Percentiles rank a stretch among this genome's conserved stretches.
phyloP scores from a whole-genome alignment of 2,329 filamentous ascomycete genomes.

The Xylaria sp. region DNA sequence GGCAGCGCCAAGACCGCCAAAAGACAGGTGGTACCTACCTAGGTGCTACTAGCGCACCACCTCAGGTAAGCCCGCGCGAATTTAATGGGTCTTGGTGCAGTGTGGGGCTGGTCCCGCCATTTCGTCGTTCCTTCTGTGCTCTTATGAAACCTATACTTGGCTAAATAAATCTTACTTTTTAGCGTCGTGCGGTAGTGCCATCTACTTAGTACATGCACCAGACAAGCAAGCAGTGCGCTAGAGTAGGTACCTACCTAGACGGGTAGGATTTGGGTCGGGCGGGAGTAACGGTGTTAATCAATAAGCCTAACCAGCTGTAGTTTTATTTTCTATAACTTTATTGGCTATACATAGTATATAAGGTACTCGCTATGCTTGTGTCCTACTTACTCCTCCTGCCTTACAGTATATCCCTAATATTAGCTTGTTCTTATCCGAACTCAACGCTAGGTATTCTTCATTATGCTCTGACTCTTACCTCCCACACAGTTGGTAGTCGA shows the following conservation, averaged over 20 bases:
- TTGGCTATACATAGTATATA: not conserved
- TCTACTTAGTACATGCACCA: not conserved
- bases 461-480: too few relatives aligned
- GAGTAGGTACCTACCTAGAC: constrained; percentile 9
- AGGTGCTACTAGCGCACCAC: constrained; percentile 15
- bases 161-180: constrained; percentile 33
- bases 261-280: not conserved
- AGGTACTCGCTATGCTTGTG: not conserved
- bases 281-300: constrained; percentile 30
- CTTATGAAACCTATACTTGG: constrained; percentile 37
- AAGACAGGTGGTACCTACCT: constrained; percentile 12
- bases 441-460: too few relatives aligned
- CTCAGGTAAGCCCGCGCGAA: constrained; percentile 23
- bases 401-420: too few relatives aligned
- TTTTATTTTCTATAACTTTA: not conserved
- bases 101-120: constrained; percentile 37
- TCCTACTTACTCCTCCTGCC: not conserved
- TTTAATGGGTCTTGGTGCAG: constrained; percentile 36
- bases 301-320: constrained; percentile 6
- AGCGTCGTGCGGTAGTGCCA: constrained; percentile 5
- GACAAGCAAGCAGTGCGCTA: not conserved
- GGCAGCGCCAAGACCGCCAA: constrained; percentile 20
- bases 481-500: too few relatives aligned
- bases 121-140: constrained; percentile 36
- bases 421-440: not conserved